These are phyloP conservation scores for Cladorrhinum sp. DNA, from an alignment of 2,329 filamentous ascomycete genomes.

Conservation along the genomic window DNA sequence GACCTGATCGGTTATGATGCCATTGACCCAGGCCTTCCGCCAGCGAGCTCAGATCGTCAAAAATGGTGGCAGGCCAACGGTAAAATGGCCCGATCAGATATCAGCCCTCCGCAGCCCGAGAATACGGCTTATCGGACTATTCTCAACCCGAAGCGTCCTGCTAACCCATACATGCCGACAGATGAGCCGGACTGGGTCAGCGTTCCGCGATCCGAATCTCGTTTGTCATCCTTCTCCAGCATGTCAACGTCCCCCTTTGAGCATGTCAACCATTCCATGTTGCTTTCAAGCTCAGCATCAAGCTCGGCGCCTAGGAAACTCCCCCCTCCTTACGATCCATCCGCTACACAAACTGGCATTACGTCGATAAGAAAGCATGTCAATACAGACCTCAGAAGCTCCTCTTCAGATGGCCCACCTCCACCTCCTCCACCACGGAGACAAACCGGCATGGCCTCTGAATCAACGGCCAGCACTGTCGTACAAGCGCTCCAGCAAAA, in stretches of 20 bases:
- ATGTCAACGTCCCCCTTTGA: constrained; percentile 60
- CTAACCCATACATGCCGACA: constrained; percentile 76
- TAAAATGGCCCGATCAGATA: constrained; percentile 69
- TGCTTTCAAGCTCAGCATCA: constrained; percentile 45
- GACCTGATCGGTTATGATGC: constrained; percentile 78
- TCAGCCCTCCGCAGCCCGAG: constrained; percentile 58
- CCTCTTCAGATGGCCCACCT: constrained; percentile 22
- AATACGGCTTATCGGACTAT: constrained; percentile 51
- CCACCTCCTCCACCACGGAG: constrained; percentile 42
- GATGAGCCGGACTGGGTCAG: constrained; percentile 83
- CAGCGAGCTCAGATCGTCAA: constrained; percentile 64
- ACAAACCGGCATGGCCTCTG: constrained; percentile 30
- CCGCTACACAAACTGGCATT: constrained; percentile 44
- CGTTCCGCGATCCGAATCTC: constrained; percentile 53
- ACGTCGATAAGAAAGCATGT: constrained; percentile 41
- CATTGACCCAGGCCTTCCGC: constrained; percentile 72
- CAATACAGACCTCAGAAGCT: constrained; percentile 37
- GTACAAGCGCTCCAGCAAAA: constrained; percentile 10
- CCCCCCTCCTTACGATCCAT: constrained; percentile 49
- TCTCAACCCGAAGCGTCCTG: constrained; percentile 69
- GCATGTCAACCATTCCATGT: constrained; percentile 50
- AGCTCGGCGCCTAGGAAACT: constrained; percentile 48
- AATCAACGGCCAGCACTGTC: constrained; percentile 5
- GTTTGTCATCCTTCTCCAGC: constrained; percentile 52
- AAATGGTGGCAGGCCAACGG: constrained; percentile 71